These are phyloP conservation scores for Dionaea muscipula DNA, from an alignment of 179 eudicot species.

Conservation along the genomic window DNA sequence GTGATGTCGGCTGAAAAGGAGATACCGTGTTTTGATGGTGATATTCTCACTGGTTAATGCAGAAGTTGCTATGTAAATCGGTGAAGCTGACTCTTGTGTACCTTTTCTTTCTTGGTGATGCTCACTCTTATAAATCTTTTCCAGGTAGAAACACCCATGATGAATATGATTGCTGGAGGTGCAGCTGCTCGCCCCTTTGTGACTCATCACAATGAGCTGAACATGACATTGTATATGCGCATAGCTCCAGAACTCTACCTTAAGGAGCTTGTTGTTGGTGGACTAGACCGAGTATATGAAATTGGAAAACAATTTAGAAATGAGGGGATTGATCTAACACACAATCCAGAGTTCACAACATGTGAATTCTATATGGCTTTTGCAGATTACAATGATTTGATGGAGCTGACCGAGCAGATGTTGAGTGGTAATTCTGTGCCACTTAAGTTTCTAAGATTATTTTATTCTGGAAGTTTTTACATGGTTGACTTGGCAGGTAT, in stretches of 20 bases:
- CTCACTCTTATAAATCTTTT: slow-evolving; percentile 1
- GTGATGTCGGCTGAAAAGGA: no score
- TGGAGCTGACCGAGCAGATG: slow-evolving; percentile 79
- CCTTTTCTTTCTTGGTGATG: neutral
- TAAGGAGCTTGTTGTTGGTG: slow-evolving; percentile 92
- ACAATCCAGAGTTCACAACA: slow-evolving; percentile 93
- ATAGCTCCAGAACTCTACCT: slow-evolving; percentile 93
- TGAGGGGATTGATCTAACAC: slow-evolving; percentile 95
- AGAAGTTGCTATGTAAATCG: no score
- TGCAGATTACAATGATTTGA: slow-evolving; percentile 92
- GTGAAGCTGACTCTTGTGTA: no score
- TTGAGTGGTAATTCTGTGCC: slow-evolving; percentile 50
- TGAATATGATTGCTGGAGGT: slow-evolving; percentile 99
- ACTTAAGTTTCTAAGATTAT: neutral
- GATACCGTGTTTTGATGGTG: no score
- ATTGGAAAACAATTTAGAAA: slow-evolving; percentile 94
- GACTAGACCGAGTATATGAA: slow-evolving; percentile 88
- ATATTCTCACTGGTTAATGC: no score
- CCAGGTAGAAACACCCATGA: slow-evolving; percentile 96
- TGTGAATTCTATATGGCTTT: slow-evolving; percentile 97
- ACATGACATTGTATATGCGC: slow-evolving; percentile 87
- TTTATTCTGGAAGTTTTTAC: slow-evolving; percentile 6
- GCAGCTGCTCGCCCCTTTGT: slow-evolving; percentile 99
- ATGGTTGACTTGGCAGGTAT: slow-evolving; percentile 39
- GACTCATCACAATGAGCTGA: slow-evolving; percentile 87